Evolutionary conservation across 352 stramenopile species (phyloP).

Genomic region (Pythium oligandrum): DNA sequence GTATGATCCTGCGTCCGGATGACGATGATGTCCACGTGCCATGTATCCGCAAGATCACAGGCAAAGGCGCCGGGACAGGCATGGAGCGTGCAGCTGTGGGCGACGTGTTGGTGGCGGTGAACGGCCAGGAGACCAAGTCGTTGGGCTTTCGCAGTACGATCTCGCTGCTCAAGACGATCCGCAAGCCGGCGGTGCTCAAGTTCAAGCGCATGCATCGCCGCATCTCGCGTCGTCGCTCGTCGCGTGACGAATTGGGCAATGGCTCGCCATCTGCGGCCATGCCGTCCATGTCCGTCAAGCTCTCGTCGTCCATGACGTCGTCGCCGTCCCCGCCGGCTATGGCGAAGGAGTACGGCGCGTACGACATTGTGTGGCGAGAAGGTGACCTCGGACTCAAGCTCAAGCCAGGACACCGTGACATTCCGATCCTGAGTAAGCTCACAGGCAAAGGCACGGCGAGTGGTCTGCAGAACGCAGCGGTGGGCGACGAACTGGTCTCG

Average conservation of each 20-base stretch:
- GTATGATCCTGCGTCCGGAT: constrained; percentile 83
- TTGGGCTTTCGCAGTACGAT: constrained; percentile 83
- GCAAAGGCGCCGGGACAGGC: constrained; percentile 76
- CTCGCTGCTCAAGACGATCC: constrained; percentile 80
- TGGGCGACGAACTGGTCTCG: constrained; percentile 80
- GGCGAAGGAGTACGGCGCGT: constrained; percentile 52
- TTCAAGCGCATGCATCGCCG: constrained; percentile 84
- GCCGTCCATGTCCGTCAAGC: too few species aligned
- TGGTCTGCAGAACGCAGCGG: constrained; percentile 75
- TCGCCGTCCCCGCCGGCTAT: neutral
- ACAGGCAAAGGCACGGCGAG: constrained; percentile 80
- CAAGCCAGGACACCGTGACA: constrained; percentile 69
- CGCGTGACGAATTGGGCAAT: constrained; percentile 18
- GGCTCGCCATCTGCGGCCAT: too few species aligned
- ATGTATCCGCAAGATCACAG: constrained; percentile 86
- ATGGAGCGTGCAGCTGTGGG: constrained; percentile 79
- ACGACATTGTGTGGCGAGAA: constrained; percentile 87
- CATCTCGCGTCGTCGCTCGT: constrained; percentile 53
- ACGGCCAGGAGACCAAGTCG: constrained; percentile 81
- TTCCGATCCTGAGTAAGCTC: constrained; percentile 78
- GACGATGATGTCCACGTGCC: constrained; percentile 85
- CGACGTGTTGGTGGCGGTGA: constrained; percentile 79
- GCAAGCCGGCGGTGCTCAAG: constrained; percentile 83
- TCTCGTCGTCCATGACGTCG: too few species aligned
- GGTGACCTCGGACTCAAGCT: constrained; percentile 82